phyloP scores from a whole-genome alignment of 352 stramenopile species.

The Globisporangium cystogenes region DNA sequence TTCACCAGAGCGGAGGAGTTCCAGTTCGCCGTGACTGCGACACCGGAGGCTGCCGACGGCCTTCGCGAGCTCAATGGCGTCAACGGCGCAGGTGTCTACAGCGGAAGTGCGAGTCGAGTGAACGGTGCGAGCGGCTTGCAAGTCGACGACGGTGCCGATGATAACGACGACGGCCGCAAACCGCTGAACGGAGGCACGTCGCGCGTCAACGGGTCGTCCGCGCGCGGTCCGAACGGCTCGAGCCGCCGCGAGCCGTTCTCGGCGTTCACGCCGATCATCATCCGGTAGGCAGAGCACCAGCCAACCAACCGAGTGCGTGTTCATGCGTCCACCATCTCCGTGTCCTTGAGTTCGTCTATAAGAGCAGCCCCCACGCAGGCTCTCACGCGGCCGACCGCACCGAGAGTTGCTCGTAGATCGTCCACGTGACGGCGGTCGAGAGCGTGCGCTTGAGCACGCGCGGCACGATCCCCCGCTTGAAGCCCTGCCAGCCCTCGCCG shows the following conservation, averaged over 20 bases:
- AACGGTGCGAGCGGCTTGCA: neutral
- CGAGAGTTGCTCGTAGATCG: slow-evolving; percentile 95
- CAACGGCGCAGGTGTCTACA: neutral
- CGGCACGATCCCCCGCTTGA: slow-evolving; percentile 93
- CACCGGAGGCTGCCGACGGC: neutral
- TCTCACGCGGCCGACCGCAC: slow-evolving; percentile 33
- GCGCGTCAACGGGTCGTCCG: slow-evolving; percentile 23
- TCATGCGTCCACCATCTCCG: neutral
- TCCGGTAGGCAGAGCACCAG: slow-evolving; percentile 33
- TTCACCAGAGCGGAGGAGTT: slow-evolving; percentile 1
- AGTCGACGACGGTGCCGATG: slow-evolving; percentile 16
- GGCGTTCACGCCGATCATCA: slow-evolving; percentile 84
- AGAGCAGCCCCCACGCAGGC: neutral
- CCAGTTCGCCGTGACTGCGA: slow-evolving; percentile 1
- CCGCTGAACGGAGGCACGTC: slow-evolving; percentile 8
- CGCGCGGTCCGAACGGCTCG: slow-evolving; percentile 16
- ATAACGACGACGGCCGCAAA: neutral
- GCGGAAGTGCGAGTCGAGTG: neutral
- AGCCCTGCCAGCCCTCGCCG: slow-evolving; percentile 90
- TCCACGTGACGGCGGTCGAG: slow-evolving; percentile 99
- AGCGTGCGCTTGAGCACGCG: slow-evolving; percentile 96
- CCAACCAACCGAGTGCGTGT: neutral
- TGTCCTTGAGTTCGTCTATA: neutral
- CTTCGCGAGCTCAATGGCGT: slow-evolving; percentile 10
- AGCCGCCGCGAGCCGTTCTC: slow-evolving; percentile 62